A percentile compares a stretch with the other conserved stretches of the same genome.
Evolutionary conservation across 1,284 basidiomycete species (phyloP).

Genomic region (Singerocomus inundabilis): DNA sequence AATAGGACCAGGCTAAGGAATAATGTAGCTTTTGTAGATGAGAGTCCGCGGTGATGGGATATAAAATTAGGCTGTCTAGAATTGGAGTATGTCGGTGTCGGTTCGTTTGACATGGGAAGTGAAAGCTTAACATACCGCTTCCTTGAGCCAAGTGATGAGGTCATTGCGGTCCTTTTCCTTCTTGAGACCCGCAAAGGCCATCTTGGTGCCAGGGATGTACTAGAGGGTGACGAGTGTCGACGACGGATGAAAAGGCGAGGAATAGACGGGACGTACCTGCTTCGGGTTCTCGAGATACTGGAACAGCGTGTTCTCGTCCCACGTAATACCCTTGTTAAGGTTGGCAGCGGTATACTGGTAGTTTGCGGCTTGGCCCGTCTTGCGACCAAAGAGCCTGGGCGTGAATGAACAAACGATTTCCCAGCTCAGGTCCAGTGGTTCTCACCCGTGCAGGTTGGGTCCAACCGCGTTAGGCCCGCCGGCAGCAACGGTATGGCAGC

Average conservation of each 20-base stretch:
- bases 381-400: constrained; percentile 75
- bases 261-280: constrained; percentile 56
- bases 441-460: constrained; percentile 91
- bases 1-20: constrained; percentile 29
- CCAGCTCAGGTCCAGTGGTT: background rate
- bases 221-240: constrained; percentile 28
- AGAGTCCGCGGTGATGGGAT: constrained; percentile 13
- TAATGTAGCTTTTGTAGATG: constrained; percentile 23
- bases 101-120: background rate
- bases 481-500: constrained; percentile 90
- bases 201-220: constrained; percentile 97
- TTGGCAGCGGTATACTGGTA: constrained; percentile 97
- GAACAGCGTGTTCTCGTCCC: constrained; percentile 86
- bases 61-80: constrained; percentile 29
- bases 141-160: constrained; percentile 78
- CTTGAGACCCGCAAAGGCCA: constrained; percentile 97
- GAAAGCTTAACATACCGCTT: constrained; percentile 46
- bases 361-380: constrained; percentile 84
- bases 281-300: constrained; percentile 97
- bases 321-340: constrained; percentile 90
- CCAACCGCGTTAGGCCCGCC: constrained; percentile 90
- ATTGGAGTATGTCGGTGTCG: background rate
- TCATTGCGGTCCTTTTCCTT: constrained; percentile 96
- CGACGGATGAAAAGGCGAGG: background rate
- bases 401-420: background rate